These are phyloP conservation scores for Saitozyma podzolica DNA, from an alignment of 768 basidiomycete genomes.

Conservation along the genomic window DNA sequence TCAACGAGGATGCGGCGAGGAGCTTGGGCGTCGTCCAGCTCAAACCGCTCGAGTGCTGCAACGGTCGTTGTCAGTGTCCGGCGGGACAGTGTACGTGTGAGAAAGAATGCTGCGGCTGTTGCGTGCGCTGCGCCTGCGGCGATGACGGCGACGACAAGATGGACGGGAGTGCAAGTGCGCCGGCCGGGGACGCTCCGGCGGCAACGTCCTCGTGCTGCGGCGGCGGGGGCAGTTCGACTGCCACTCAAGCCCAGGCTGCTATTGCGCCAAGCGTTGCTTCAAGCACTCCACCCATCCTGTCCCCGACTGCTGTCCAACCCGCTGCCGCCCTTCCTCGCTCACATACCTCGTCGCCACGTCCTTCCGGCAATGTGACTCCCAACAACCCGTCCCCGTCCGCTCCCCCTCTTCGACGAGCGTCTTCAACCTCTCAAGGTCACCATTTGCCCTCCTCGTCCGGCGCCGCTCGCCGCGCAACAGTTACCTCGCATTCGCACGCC, in stretches of 20 bases:
- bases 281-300: constrained; percentile 6
- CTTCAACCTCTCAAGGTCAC: constrained; percentile 11
- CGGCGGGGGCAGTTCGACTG: background rate
- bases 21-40: constrained; percentile 42
- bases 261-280: background rate
- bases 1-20: constrained; percentile 38
- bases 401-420: constrained; percentile 16
- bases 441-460: constrained; percentile 5
- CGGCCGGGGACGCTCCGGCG: constrained; percentile 10
- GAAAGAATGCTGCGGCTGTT: constrained; percentile 52
- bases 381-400: background rate
- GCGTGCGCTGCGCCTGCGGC: constrained; percentile 44
- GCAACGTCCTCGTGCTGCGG: constrained; percentile 8
- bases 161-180: background rate
- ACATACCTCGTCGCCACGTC: too few relatives aligned
- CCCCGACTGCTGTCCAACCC: background rate
- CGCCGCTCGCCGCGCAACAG: constrained; percentile 25
- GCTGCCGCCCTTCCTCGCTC: background rate
- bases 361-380: too few relatives aligned
- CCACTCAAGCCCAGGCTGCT: background rate
- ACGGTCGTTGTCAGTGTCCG: constrained; percentile 50
- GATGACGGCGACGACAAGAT: constrained; percentile 31
- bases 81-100: constrained; percentile 49
- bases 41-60: constrained; percentile 51
- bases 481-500: constrained; percentile 12